Evolutionary conservation across 331 rosid genomes (phyloP).

Genomic region (Rhamnella rubrinervis): DNA sequence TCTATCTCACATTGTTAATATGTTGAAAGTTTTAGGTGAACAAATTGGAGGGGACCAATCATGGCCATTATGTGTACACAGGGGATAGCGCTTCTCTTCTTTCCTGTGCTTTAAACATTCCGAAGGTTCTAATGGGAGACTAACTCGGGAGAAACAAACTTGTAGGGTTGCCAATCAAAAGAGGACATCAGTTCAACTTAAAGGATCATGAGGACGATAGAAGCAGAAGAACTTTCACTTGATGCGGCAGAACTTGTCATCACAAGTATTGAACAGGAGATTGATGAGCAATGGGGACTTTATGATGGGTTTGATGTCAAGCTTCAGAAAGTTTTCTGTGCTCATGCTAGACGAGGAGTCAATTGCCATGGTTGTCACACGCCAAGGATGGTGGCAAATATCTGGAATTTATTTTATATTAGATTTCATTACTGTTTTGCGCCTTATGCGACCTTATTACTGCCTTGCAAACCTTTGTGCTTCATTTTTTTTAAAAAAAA

Average conservation of each 20-base stretch:
- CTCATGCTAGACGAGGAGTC: conserved; percentile 81
- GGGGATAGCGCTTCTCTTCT: conserved; percentile 92
- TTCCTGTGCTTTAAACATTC: conserved; percentile 87
- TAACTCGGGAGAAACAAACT: conserved; percentile 92
- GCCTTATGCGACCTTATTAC: not conserved
- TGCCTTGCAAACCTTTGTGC: too few relatives aligned
- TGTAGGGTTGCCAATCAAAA: conserved; percentile 85
- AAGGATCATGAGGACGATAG: conserved; percentile 88
- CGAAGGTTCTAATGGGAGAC: conserved; percentile 88
- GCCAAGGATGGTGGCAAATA: conserved; percentile 94
- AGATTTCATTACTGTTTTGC: not conserved
- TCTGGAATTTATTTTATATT: not conserved
- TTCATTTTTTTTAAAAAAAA: too few relatives aligned
- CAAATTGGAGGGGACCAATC: conserved; percentile 77
- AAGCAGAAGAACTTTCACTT: conserved; percentile 84
- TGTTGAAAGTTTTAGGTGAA: conserved; percentile 89
- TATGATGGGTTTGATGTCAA: conserved; percentile 91
- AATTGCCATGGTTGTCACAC: conserved; percentile 78
- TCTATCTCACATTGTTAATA: conserved; percentile 77
- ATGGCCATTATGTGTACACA: conserved; percentile 90
- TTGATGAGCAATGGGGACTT: conserved; percentile 94
- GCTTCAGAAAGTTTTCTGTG: conserved; percentile 85
- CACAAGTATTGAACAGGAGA: conserved; percentile 87
- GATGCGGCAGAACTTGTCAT: conserved; percentile 93
- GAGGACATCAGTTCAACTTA: conserved; percentile 89